Evolutionary conservation across 1,284 basidiomycete genomes (phyloP).

Genomic region (Cryptococcus deneoformans): DNA sequence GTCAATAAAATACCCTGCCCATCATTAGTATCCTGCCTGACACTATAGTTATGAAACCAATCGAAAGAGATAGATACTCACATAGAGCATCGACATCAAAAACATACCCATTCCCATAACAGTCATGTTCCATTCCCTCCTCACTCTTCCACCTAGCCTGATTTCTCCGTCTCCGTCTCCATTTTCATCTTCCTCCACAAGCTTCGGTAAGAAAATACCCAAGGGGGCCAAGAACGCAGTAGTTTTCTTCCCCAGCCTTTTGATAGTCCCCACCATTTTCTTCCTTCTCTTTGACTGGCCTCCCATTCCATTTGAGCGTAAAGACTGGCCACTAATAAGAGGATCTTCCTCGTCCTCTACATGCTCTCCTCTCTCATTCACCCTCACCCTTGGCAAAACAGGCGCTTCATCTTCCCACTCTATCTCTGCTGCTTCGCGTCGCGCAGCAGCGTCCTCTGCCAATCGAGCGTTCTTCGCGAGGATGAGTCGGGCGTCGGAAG

Average conservation of each 20-base stretch:
- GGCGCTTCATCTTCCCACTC: slow-evolving; percentile 50
- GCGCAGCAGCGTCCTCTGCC: slow-evolving; percentile 42
- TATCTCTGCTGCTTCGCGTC: slow-evolving; percentile 49
- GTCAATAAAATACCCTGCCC: slow-evolving; percentile 59
- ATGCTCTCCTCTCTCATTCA: background rate
- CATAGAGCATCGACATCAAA: slow-evolving; percentile 54
- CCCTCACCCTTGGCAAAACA: slow-evolving; percentile 42
- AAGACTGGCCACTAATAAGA: slow-evolving; percentile 7
- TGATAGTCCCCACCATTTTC: slow-evolving; percentile 30
- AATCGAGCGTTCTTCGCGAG: slow-evolving; percentile 33
- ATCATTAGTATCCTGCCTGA: background rate
- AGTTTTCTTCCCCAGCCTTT: slow-evolving; percentile 31
- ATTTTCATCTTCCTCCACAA: slow-evolving; percentile 48
- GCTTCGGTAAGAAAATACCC: slow-evolving; percentile 60
- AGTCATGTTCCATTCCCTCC: slow-evolving; percentile 67
- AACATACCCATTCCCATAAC: slow-evolving; percentile 60
- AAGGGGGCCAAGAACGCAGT: slow-evolving; percentile 66
- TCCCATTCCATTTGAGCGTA: background rate
- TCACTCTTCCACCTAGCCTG: slow-evolving; percentile 3
- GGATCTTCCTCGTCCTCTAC: slow-evolving; percentile 3
- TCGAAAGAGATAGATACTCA: background rate
- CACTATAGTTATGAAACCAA: too few relatives aligned
- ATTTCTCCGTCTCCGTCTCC: slow-evolving; percentile 2
- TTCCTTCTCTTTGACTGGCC: slow-evolving; percentile 21
- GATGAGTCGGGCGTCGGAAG: slow-evolving; percentile 35